Evolutionary conservation across 768 basidiomycete genomes (phyloP), one percentile per base, ranked within the genome.

Genomic region (Termitomyces bulborhizus): DNA sequence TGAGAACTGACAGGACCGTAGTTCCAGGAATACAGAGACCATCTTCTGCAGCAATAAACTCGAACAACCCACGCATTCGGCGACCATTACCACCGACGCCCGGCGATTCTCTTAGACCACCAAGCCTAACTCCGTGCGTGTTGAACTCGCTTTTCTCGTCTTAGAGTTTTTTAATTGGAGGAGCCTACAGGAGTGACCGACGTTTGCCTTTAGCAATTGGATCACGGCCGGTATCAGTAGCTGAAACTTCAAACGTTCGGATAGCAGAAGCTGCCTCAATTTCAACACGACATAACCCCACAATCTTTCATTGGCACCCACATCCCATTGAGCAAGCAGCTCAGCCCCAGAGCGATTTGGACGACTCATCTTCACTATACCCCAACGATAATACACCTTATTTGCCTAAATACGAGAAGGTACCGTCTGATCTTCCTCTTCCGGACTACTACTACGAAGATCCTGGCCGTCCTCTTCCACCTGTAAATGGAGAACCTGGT

Each of bases 31-130:
- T 50, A 51, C 62, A 55, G 45, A 53, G 26, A 53, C 62, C 47
- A 48, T 55, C 50, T 55, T 60, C 54, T 57, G 55, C 60, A 16
- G 48, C 57, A 42, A 53, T 58, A 36, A 53, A 49, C 37, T 57
- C 62, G 41, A 36, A 44, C 27, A 61, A 47, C 54, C 44, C 57
- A 32, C 55, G 57, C 26, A 47, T 55, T 55, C 57, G 54, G 18
- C 57, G 68, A 46, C 67, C 63, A 16, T 53, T 69, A 26, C 68
- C 68, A 8, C 65, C 56, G 29, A 63, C 66, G 26, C 68, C 68
- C 27, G 60, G 59, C 36, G 44, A 42, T 40, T 51, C 60, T 37
- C 21, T 40, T 9, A 39, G 55, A 37, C 61, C 56, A 1, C 29
- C 52, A 40, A 52, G 57, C 56, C 44, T 15, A 26, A 53, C 50